Evolutionary conservation across 1,139 yeast genomes (phyloP), one percentile per base, ranked within the genome.

Genomic region (Petasospora fabianii): DNA sequence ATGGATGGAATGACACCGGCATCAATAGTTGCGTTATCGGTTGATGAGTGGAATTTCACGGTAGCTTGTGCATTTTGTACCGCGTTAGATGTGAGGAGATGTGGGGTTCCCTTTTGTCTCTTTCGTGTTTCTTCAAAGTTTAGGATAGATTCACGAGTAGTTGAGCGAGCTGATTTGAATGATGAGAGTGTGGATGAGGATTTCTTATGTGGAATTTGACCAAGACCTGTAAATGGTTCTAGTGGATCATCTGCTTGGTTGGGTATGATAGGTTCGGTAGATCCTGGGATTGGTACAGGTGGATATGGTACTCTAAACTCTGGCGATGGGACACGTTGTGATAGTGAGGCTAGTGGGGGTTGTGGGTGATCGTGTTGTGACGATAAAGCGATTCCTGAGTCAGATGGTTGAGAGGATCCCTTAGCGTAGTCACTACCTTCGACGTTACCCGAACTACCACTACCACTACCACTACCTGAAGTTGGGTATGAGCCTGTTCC

Each of bases 51-150:
- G 13, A 30, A 22, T 8, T 17, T 16, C 17, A 35, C 36, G 17
- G 30, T 17, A 4, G 28, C 20, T 4, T 11, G 27, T 13, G 5
- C 12, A 11, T 12, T 19, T 15, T 34, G 35, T 9, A n/a, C n/a
- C n/a, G 36, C 13, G 9, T 20, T 27, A 17, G 34, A 33, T 5
- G 32, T 7, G 21, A 41, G 18, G n/a, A 42, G 28, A 7, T 33
- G 37, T 13, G 48, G 48, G 11, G 37, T 41, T 11, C 48, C 48
- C 32, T 31, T 39, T 11, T 43, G 38, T 28, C 38, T 53, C 22
- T 48, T 48, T 39, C 58, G 47, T n/a, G 58, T 43, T 24, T 39
- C 36, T 31, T 53, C 56, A 38, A 32, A 46, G 16, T 41, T 40
- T 20, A 46, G 14, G 5, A 51, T 34, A 3, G 51, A 44, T 20